Percentiles rank a stretch among this genome's conserved stretches.
These are phyloP conservation scores for Cordyceps cicadae DNA, from an alignment of 2,329 filamentous ascomycete genomes.

Conservation along the genomic window DNA sequence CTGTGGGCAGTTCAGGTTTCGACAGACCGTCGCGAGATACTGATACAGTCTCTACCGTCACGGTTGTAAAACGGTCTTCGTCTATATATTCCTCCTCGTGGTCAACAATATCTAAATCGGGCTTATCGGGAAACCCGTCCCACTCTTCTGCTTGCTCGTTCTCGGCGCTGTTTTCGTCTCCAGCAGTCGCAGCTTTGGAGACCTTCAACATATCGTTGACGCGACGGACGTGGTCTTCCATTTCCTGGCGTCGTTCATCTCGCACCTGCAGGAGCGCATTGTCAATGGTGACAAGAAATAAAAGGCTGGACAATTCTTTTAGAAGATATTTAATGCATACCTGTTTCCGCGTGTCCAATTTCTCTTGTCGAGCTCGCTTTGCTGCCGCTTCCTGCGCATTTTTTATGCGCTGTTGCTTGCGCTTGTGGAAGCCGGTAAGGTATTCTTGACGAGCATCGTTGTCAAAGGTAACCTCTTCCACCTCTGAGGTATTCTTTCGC, in stretches of 20 bases:
- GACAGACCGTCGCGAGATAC: conserved; percentile 66
- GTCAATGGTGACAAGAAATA: not conserved
- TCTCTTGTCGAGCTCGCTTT: conserved; percentile 70
- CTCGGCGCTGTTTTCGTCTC: conserved; percentile 28
- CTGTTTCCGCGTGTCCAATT: conserved; percentile 63
- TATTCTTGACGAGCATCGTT: conserved; percentile 71
- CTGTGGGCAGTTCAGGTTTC: conserved; percentile 35
- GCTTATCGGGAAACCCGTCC: conserved; percentile 54
- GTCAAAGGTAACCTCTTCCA: conserved; percentile 85
- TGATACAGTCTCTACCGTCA: conserved; percentile 84
- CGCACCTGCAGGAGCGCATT: conserved; percentile 52
- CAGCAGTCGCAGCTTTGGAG: conserved; percentile 42
- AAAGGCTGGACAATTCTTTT: not conserved
- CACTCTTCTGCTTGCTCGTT: conserved; percentile 47
- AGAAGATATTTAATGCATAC: conserved; percentile 37
- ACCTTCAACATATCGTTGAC: conserved; percentile 64
- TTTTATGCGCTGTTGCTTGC: conserved; percentile 79
- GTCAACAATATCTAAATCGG: conserved; percentile 49
- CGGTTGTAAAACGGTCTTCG: conserved; percentile 90
- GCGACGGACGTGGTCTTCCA: conserved; percentile 72
- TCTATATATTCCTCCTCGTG: conserved; percentile 93
- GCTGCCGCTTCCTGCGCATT: conserved; percentile 74
- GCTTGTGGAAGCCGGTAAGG: conserved; percentile 93
- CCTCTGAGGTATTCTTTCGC: conserved; percentile 49
- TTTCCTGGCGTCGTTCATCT: conserved; percentile 71